Conservation (phyloP, 164 flowering plant genomes). For the Kingdonia uniflora region DNA sequence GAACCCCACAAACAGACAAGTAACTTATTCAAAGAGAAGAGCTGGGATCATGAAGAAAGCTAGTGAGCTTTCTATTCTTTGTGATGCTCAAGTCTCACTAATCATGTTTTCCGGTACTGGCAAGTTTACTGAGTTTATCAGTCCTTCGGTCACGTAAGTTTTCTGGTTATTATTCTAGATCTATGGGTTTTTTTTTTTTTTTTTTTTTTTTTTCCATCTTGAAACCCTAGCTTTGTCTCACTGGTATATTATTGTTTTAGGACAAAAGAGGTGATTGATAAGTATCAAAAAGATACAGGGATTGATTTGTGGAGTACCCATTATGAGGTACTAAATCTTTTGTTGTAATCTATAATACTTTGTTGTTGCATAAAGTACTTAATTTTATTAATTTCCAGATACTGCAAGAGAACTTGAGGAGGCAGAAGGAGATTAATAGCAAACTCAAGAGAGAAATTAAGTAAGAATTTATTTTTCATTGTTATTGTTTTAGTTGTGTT, state of each 20-base stretch:
- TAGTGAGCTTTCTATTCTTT: slow-evolving; percentile 50
- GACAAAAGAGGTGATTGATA: slow-evolving; percentile 18
- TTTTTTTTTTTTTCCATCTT: slow-evolving; percentile 1
- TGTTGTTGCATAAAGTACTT: neutral
- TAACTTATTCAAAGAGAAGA: slow-evolving; percentile 61
- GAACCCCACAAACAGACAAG: slow-evolving; percentile 56
- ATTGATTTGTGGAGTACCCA: slow-evolving; percentile 22
- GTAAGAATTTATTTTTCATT: neutral
- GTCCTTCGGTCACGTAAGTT: slow-evolving; percentile 39
- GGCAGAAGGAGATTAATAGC: slow-evolving; percentile 18
- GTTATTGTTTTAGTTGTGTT: neutral
- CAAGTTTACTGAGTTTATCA: slow-evolving; percentile 34
- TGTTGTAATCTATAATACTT: neutral
- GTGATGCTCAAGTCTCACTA: slow-evolving; percentile 57
- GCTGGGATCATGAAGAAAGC: slow-evolving; percentile 64
- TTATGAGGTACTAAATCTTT: slow-evolving; percentile 17
- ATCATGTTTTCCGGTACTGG: slow-evolving; percentile 39
- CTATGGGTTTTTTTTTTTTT: neutral
- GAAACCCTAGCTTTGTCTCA: neutral
- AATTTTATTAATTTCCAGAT: slow-evolving; percentile 6
- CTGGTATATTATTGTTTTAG: slow-evolving; percentile 4
- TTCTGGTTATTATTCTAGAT: neutral
- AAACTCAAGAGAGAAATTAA: slow-evolving; percentile 24
- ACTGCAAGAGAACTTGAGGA: slow-evolving; percentile 25
- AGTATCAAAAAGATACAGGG: slow-evolving; percentile 16